phyloP scores from a whole-genome alignment of 805 yeast genomes.

The Saturnispora halmiae region DNA sequence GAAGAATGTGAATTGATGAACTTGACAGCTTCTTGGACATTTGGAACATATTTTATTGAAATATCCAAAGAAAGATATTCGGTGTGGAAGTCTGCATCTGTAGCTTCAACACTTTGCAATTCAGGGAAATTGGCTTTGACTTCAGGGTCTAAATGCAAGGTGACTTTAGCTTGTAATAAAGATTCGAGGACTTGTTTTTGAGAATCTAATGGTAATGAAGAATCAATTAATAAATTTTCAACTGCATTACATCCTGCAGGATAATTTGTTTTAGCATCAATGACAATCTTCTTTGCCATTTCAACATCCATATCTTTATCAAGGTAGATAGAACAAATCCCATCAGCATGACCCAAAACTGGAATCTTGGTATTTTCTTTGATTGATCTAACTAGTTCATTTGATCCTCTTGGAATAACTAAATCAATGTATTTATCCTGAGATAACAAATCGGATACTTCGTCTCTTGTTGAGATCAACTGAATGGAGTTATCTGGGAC shows the following conservation, averaged over 20 bases:
- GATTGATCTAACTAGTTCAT: constrained; percentile 78
- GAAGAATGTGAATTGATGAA: constrained; percentile 92
- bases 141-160: constrained; percentile 48
- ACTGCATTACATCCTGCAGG: constrained; percentile 99
- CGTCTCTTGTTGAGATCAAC: constrained; percentile 80
- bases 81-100: constrained; percentile 61
- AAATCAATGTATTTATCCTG: constrained; percentile 89
- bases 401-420: constrained; percentile 97
- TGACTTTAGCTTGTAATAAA: constrained; percentile 58
- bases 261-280: constrained; percentile 90
- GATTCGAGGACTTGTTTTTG: constrained; percentile 23
- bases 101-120: constrained; percentile 31
- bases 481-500: constrained; percentile 82
- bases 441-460: constrained; percentile 70
- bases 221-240: constrained; percentile 70
- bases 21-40: constrained; percentile 61
- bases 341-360: constrained; percentile 97
- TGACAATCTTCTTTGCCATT: constrained; percentile 66
- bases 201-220: constrained; percentile 25
- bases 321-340: constrained; percentile 82
- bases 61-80: constrained; percentile 81
- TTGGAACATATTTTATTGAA: constrained; percentile 56
- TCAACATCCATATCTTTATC: constrained; percentile 68
- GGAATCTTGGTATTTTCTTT: constrained; percentile 89
- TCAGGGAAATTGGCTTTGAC: constrained; percentile 16